Base-by-base conservation (phyloP, 768 basidiomycete genomes). In the Macrocybe gigantea region DNA sequence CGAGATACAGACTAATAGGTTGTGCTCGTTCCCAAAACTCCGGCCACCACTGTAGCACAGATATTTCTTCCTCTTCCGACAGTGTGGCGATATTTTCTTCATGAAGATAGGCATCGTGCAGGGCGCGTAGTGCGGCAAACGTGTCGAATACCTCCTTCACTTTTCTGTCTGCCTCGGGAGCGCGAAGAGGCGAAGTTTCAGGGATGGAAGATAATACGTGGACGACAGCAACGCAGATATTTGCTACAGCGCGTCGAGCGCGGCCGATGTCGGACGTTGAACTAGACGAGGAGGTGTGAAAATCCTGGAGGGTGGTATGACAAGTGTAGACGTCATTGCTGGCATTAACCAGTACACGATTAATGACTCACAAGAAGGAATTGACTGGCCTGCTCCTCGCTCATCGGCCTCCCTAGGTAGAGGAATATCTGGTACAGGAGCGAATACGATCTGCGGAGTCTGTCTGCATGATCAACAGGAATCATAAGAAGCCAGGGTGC, bases 251-350 rank as follows among this genome's bases (percentile, higher is more conserved):
- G 14, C 40, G 41, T 8, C 62, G 45, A 6, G 61, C 62, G 10
- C 61, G 56, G 5, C 57, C 58, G 9, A 64, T 64, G 38, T 62
- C 61, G 5, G 61, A 62, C 47, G n/a, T 13, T 47, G 38, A 64
- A 64, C n/a, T 53, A 58, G 29, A 44, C 8, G 30, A 44, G 42
- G 42, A 44, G 35, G 32, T 44, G 42, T 33, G 13, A 31, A n/a
- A 34, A n/a, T 44, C 35, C 30, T 31, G 42, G 35, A 6, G 42
- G 8, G 42, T 9, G 36, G 36, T 38, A 11, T 11, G 36, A 14
- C 11, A 38, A 32, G 42, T 1, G 22, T 22, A 4, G 22, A 22
- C 4, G 22, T 7, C 41, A 11, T 11, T 2, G 41, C n/a, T 33
- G 13, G 14, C 14, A 33, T n/a, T 33, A 22, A 22, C 22, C 4